Conservation (phyloP, 2,329 filamentous ascomycete species). For the Rutstroemia sp. region DNA sequence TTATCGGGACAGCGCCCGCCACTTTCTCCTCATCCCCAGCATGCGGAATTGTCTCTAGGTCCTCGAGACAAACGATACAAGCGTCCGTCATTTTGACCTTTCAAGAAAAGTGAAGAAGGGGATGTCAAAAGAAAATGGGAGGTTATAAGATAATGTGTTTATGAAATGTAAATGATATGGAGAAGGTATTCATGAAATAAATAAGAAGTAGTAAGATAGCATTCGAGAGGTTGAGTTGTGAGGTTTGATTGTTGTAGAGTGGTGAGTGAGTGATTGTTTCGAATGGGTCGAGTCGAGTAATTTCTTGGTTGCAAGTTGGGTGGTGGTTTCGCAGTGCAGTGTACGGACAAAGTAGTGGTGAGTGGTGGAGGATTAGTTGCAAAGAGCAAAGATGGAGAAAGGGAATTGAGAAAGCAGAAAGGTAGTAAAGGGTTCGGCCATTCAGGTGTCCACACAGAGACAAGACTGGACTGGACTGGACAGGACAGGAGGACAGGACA, state of each 20-base stretch:
- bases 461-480: no score
- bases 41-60: constrained; percentile 34
- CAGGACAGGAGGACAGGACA: no score
- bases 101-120: background rate
- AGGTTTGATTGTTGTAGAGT: no score
- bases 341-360: no score
- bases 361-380: no score
- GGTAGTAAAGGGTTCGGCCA: no score
- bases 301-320: background rate
- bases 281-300: background rate
- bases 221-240: background rate
- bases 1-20: constrained; percentile 17
- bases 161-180: background rate
- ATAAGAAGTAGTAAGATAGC: background rate
- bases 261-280: background rate
- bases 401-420: no score
- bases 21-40: constrained; percentile 17
- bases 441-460: no score
- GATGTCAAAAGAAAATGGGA: background rate
- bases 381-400: no score
- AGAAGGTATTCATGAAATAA: background rate
- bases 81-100: constrained; percentile 44
- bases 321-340: no score
- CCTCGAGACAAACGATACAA: constrained; percentile 64
- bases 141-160: background rate